Base-by-base conservation (phyloP, 2,329 filamentous ascomycete species). In the Fusarium penzigii region DNA sequence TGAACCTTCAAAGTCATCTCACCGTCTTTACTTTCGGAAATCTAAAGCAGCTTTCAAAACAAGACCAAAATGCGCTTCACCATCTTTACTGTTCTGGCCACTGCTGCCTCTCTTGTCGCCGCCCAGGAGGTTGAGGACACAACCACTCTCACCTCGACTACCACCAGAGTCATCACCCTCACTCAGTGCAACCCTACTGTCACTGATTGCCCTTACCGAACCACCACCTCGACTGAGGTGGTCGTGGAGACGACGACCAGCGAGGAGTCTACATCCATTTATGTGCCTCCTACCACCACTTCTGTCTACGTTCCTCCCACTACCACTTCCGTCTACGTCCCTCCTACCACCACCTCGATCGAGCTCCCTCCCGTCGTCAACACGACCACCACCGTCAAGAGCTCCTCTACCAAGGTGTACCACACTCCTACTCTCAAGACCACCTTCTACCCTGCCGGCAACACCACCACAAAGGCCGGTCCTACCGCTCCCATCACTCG, bases 51-150 rank as follows among this genome's bases (percentile, higher is more conserved):
- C 17, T 48, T 48, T 34, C 53, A 44, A 44, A 53, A 55, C 58
- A 53, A 52, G 49, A 43, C 61, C 74, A 77, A 68, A 58, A 80
- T 80, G 77, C 75, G 73, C 64, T 72, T 76, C 72, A 69, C 75
- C 57, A 68, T 78, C 66, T 55, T 76, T 63, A 62, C 71, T 56
- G 58, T 76, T 58, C 56, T 78, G 59, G 73, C 75, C 62, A 71
- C 71, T 53, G 69, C 70, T 66, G 72, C 72, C 50, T 68, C 74
- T 44, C 70, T 70, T 45, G 65, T 68, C 55, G 72, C 71, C 53
- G 65, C 65, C 43, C 53, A 56, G 39, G 55, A 63, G 32, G 32
- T 36, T 16, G 60, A 61, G 34, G 38, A 46, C 53, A 78, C 72
- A 54, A 73, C 71, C 51, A 73, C 70, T 11, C 47, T 71, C 52